Conservation (phyloP, 768 basidiomycete species). For the Mycena pura region DNA sequence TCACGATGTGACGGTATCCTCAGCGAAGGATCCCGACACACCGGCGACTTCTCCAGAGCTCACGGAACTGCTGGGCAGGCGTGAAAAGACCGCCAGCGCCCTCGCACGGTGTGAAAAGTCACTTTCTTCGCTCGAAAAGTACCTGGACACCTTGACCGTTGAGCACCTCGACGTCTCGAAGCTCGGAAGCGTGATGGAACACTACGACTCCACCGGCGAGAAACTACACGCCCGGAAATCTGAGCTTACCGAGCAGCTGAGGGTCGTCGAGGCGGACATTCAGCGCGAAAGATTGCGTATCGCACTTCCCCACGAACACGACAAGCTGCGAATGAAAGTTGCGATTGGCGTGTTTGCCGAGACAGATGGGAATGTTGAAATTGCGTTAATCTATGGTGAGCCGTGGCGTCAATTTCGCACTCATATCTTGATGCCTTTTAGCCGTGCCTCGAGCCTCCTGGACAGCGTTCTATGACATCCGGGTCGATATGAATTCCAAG, state of each 20-base stretch:
- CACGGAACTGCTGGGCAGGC: background rate
- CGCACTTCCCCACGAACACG: slow-evolving; percentile 14
- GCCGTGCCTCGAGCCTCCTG: slow-evolving; percentile 28
- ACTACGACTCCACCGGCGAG: slow-evolving; percentile 26
- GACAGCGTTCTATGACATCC: slow-evolving; percentile 31
- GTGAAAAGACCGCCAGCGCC: slow-evolving; percentile 11
- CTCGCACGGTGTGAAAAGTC: slow-evolving; percentile 27
- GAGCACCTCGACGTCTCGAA: slow-evolving; percentile 27
- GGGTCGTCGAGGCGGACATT: slow-evolving; percentile 21
- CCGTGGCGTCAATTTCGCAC: background rate
- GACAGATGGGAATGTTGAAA: slow-evolving; percentile 27
- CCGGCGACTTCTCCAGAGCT: slow-evolving; percentile 11
- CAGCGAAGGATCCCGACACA: slow-evolving; percentile 1
- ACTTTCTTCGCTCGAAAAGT: slow-evolving; percentile 24
- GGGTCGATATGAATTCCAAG: slow-evolving; percentile 27
- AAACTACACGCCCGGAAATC: slow-evolving; percentile 18
- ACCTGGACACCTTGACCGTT: slow-evolving; percentile 20
- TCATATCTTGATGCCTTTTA: slow-evolving; percentile 3
- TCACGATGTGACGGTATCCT: slow-evolving; percentile 27
- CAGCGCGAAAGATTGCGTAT: background rate
- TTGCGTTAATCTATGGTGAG: slow-evolving; percentile 32
- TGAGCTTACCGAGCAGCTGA: slow-evolving; percentile 24
- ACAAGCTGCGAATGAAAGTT: slow-evolving; percentile 19
- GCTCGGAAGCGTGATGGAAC: slow-evolving; percentile 21
- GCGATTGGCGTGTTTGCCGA: slow-evolving; percentile 31